These are phyloP conservation scores for Fusarium transvaalense DNA, from an alignment of 2,329 filamentous ascomycete species.

Conservation along the genomic window DNA sequence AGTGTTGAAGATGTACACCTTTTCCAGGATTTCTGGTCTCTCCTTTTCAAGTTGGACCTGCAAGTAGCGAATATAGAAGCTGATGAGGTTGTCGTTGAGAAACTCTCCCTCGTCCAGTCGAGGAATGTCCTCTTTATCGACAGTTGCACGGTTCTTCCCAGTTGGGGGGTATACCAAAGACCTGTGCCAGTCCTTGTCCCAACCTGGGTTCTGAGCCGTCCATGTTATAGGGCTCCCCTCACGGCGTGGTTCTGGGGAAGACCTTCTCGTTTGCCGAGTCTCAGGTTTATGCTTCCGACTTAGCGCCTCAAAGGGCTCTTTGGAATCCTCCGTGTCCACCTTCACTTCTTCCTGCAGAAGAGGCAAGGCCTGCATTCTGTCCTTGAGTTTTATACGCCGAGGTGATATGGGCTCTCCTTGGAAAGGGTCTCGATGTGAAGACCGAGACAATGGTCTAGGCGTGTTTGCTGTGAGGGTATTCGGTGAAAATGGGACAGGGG, in stretches of 20 bases:
- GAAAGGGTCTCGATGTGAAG: conserved; percentile 22
- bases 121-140: conserved; percentile 78
- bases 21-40: conserved; percentile 67
- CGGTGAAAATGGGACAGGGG: not conserved
- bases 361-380: conserved; percentile 40
- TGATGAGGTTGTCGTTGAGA: conserved; percentile 92
- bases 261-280: conserved; percentile 46
- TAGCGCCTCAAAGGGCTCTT: not conserved
- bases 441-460: not conserved
- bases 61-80: conserved; percentile 84
- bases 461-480: not conserved
- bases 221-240: conserved; percentile 54
- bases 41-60: conserved; percentile 70
- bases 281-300: conserved; percentile 32
- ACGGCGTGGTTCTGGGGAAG: conserved; percentile 28
- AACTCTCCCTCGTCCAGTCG: conserved; percentile 87
- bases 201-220: conserved; percentile 64
- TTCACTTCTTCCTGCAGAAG: conserved; percentile 4
- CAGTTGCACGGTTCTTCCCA: conserved; percentile 71
- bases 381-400: conserved; percentile 44
- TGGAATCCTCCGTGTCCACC: not conserved
- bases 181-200: conserved; percentile 66
- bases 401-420: conserved; percentile 15
- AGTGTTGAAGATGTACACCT: conserved; percentile 90
- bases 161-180: conserved; percentile 72